Conservation (phyloP, 1,284 basidiomycete species). For the Caloboletus firmus region DNA sequence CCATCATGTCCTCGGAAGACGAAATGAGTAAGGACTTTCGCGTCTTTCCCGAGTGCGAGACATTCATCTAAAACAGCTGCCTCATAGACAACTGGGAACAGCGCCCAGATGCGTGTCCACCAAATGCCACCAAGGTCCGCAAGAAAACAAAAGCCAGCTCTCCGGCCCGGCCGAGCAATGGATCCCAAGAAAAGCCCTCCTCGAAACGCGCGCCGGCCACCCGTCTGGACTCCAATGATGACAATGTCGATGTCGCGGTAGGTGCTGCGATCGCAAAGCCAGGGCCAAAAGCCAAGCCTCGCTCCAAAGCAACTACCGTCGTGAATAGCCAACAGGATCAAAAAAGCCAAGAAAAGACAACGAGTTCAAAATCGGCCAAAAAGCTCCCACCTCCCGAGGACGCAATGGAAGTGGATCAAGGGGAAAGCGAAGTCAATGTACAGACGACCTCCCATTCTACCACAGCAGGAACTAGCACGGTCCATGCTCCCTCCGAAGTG, state of each 20-base stretch:
- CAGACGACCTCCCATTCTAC: constrained; percentile 1
- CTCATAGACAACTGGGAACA: constrained; percentile 26
- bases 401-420: constrained; percentile 21
- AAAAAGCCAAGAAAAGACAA: constrained; percentile 18
- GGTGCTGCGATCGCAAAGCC: constrained; percentile 6
- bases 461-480: constrained; percentile 13
- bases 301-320: constrained; percentile 11
- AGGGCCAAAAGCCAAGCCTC: constrained; percentile 21
- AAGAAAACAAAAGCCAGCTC: constrained; percentile 23
- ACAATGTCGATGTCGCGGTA: not conserved
- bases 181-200: constrained; percentile 17
- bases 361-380: constrained; percentile 12
- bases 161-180: constrained; percentile 15
- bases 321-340: constrained; percentile 10
- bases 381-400: constrained; percentile 10
- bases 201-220: constrained; percentile 16
- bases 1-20: constrained; percentile 34
- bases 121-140: constrained; percentile 12
- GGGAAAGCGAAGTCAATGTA: constrained; percentile 6
- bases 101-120: constrained; percentile 4
- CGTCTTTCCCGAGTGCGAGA: constrained; percentile 3
- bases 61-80: constrained; percentile 28
- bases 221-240: not conserved
- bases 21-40: constrained; percentile 30
- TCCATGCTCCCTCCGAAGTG: constrained; percentile 12